phyloP scores from a whole-genome alignment of 768 basidiomycete species.

The Rhodotorula graminis region DNA sequence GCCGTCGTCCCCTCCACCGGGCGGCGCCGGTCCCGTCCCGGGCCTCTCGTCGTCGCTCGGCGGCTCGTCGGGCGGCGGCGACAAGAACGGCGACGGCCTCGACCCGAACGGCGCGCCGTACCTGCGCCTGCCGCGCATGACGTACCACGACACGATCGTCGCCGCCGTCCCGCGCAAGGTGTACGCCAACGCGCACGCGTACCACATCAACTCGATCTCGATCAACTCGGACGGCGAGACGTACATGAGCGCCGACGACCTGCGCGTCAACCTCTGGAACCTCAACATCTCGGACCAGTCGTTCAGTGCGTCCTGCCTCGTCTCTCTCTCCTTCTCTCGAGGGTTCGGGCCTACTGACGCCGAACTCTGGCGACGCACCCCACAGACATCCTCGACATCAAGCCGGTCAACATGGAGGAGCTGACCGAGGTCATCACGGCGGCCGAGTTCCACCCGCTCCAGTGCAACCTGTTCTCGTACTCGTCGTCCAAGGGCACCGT shows the following conservation, averaged over 20 bases:
- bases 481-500: slow-evolving; percentile 99
- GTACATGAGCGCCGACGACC: slow-evolving; percentile 97
- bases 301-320: slow-evolving; percentile 69
- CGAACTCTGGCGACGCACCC: not conserved
- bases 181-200: slow-evolving; percentile 97
- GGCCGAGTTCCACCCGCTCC: slow-evolving; percentile 93
- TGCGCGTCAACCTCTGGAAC: slow-evolving; percentile 97
- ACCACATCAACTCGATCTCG: slow-evolving; percentile 99
- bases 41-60: slow-evolving; percentile 17
- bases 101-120: slow-evolving; percentile 42
- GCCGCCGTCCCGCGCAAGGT: slow-evolving; percentile 98
- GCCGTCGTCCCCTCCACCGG: slow-evolving; percentile 55
- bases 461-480: slow-evolving; percentile 99
- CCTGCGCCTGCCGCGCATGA: slow-evolving; percentile 82
- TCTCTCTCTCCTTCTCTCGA: not conserved
- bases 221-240: slow-evolving; percentile 99
- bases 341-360: not conserved
- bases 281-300: slow-evolving; percentile 96
- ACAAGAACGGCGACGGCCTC: slow-evolving; percentile 7
- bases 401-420: slow-evolving; percentile 99
- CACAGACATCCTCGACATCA: slow-evolving; percentile 98
- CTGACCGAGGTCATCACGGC: slow-evolving; percentile 99
- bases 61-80: not conserved
- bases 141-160: slow-evolving; percentile 93
- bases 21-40: slow-evolving; percentile 50